Evolutionary conservation across 148 eudicot species (phyloP), one percentile per base, ranked within the genome.

Genomic region (Chenopodium quinoa): DNA sequence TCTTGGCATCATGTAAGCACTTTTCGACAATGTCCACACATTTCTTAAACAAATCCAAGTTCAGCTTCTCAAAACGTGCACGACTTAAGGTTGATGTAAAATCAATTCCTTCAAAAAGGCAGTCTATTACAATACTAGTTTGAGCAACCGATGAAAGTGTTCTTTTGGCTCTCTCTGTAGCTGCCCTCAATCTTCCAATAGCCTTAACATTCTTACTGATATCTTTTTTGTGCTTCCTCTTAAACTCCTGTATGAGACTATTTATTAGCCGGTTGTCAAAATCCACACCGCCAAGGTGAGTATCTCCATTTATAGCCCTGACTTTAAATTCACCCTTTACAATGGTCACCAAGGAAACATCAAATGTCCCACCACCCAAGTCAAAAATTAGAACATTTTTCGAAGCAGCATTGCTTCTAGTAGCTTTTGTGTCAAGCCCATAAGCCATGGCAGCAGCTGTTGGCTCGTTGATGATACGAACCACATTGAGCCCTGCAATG

Each of bases 341-440:
- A 8, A 78, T 27, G 16, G 29, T 13, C 13, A 67, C 80, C 73
- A 78, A 66, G 1, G 80, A 78, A 1, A 78, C 80, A 27, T 78
- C 80, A 47, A 78, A 78, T 9, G 71, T 77, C 5, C 82, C 82
- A 7, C 82, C 82, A 58, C 82, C 82, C 7, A 80, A 77, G n/a
- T 81, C 74, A 65, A 67, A 64, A 20, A 64, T 10, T 4, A 64
- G 3, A 22, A 23, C 67, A 23, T 64, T 64, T 64, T 64, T 64
- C 52, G 13, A 9, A 48, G 22, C n/a, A 16, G n/a, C 23, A 60
- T 60, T 60, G 64, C 44, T 37, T 37, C 44, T 37, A 37, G 0
- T 37, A 37, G 44, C 44, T 0, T 37, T 37, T 37, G 7, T 58
- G 22, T 58, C 63, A 58, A 58, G 19, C 10, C 65, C 23, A 62